These are phyloP conservation scores for Hypoxylon sp. DNA, from an alignment of 2,329 filamentous ascomycete genomes.

Conservation along the genomic window DNA sequence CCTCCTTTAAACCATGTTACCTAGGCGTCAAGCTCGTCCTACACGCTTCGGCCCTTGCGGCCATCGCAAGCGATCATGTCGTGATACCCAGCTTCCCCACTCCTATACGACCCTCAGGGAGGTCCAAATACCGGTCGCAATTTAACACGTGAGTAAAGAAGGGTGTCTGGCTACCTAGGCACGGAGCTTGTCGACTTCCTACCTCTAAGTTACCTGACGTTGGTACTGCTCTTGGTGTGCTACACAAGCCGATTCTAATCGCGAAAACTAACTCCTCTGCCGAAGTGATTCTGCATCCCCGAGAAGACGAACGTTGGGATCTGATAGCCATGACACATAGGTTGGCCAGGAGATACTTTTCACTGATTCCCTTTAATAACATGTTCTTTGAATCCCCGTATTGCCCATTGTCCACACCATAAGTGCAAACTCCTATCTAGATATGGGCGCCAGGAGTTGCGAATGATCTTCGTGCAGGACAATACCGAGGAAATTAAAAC, in stretches of 20 bases:
- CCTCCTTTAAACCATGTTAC: slow-evolving; percentile 22
- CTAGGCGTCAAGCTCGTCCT: slow-evolving; percentile 8
- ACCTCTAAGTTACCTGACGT: not conserved
- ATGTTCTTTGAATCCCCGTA: not conserved
- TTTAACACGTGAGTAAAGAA: slow-evolving; percentile 14
- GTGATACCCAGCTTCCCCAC: not conserved
- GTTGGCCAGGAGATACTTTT: not conserved
- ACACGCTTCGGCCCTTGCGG: slow-evolving; percentile 26
- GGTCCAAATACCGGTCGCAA: slow-evolving; percentile 21
- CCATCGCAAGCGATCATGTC: slow-evolving; percentile 24
- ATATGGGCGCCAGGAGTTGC: slow-evolving; percentile 4
- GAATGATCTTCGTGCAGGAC: slow-evolving; percentile 11
- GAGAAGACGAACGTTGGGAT: not conserved
- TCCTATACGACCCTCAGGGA: slow-evolving; percentile 3
- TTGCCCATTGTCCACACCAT: not conserved
- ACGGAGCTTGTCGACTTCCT: not conserved
- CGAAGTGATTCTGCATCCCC: slow-evolving; percentile 2
- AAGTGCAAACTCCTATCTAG: not conserved
- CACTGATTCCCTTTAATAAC: not conserved
- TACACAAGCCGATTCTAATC: not conserved
- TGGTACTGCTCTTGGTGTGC: not conserved
- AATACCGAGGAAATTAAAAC: slow-evolving; percentile 22
- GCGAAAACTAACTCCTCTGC: not conserved
- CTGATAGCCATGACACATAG: slow-evolving; percentile 14
- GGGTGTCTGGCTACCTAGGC: too few relatives aligned